Evolutionary conservation across 2,329 filamentous ascomycete species (phyloP), one percentile per base, ranked within the genome.

Genomic region (Aspergillus costaricaensis): DNA sequence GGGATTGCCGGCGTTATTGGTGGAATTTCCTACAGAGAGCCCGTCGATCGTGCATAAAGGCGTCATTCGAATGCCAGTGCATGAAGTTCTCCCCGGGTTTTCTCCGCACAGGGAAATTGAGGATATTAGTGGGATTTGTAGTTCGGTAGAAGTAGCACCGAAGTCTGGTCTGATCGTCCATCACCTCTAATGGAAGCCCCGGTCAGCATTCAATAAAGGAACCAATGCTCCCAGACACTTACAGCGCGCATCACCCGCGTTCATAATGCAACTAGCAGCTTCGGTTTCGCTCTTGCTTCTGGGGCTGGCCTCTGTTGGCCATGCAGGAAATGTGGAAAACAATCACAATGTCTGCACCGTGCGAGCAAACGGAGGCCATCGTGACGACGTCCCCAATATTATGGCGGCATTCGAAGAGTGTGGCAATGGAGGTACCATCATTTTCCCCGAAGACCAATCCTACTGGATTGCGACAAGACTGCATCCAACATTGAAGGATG

Each of bases 391-490:
- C 1, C 75, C 77, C 7, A 76, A 71, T 32, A 78, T 81, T 32
- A 62, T 79, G 1, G 59, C 74, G 30, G 79, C 80, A 2, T 81
- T 81, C 62, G 30, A 66, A 4, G 61, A 70, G 19, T 82, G 79
- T 56, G 74, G 73, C 3, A 68, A 76, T 52, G 76, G 78, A 27
- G 74, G 80, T 10, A 80, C 69, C 3, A 76, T 86, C 8, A 68
- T 83, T 3, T 86, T 86, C 61, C 82, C 82, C 0, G 76, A 80
- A 60, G 75, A 75, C 14, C 69, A 84, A 59, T 77, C 75, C 23
- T 86, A 85, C 68, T 81, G 77, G 72, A 85, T 86, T 62, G 80
- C 72, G 5, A 77, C 77, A 9, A 78, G 77, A 44, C 68, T 86
- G 49, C 83, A 85, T 61, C 81, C 81, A 0, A 68, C 82, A 2